These are phyloP conservation scores for Canavalia ensiformis DNA, from an alignment of 306 rosid species.

Conservation along the genomic window DNA sequence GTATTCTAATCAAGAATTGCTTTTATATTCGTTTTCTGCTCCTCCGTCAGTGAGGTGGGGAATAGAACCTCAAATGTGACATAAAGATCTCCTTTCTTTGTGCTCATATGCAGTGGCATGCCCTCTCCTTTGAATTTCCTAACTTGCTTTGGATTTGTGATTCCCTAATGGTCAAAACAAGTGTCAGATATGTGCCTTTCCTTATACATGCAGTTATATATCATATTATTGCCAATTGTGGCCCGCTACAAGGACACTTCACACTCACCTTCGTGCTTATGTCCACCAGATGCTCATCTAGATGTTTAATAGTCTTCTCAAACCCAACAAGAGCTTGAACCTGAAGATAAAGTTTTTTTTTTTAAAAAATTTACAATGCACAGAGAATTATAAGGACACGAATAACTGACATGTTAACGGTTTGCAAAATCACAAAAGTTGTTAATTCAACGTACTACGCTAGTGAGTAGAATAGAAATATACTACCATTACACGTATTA, in stretches of 20 bases:
- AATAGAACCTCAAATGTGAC: slow-evolving; percentile 84
- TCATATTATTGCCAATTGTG: slow-evolving; percentile 8
- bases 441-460: slow-evolving; percentile 9
- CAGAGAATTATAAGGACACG: neutral
- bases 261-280: slow-evolving; percentile 81
- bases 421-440: slow-evolving; percentile 15
- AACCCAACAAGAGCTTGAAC: slow-evolving; percentile 96
- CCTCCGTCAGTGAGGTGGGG: slow-evolving; percentile 81
- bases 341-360: slow-evolving; percentile 49
- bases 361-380: slow-evolving; percentile 30
- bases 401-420: neutral
- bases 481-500: neutral
- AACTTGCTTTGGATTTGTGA: slow-evolving; percentile 89
- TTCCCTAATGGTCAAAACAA: slow-evolving; percentile 60
- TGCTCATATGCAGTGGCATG: slow-evolving; percentile 90
- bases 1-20: slow-evolving; percentile 68
- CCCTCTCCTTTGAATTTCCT: slow-evolving; percentile 93
- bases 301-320: slow-evolving; percentile 85
- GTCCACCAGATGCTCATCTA: slow-evolving; percentile 85
- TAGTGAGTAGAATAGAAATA: neutral
- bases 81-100: slow-evolving; percentile 86
- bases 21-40: slow-evolving; percentile 79
- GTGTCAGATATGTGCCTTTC: slow-evolving; percentile 33
- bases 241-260: slow-evolving; percentile 15
- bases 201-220: neutral